Percentiles rank a stretch among this genome's conserved stretches.
These are phyloP conservation scores for Diaporthe vaccinii DNA, from an alignment of 2,329 filamentous ascomycete genomes.

Conservation along the genomic window DNA sequence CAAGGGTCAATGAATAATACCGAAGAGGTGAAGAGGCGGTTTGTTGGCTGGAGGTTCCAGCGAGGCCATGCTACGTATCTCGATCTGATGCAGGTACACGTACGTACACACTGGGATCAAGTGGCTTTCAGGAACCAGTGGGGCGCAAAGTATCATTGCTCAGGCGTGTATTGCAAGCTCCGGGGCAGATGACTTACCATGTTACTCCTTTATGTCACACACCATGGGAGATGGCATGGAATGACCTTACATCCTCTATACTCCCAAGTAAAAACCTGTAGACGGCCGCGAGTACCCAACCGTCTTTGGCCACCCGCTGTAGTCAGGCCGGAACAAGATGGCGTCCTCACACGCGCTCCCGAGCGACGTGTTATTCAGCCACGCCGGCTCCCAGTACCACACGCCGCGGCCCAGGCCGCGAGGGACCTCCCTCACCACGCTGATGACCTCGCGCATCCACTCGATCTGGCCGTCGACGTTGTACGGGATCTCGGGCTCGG, in stretches of 20 bases:
- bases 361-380: slow-evolving; percentile 74
- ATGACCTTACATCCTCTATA: neutral
- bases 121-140: neutral
- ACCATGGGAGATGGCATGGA: too few relatives aligned
- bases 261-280: neutral
- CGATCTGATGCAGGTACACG: neutral
- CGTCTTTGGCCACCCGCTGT: slow-evolving; percentile 10
- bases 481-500: slow-evolving; percentile 76
- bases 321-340: slow-evolving; percentile 3
- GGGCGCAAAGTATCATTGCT: neutral
- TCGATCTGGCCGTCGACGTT: slow-evolving; percentile 72
- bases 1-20: neutral
- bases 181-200: neutral
- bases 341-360: slow-evolving; percentile 51
- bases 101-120: neutral
- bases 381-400: slow-evolving; percentile 83
- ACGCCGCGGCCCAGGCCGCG: slow-evolving; percentile 69
- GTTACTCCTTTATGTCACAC: neutral
- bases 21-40: neutral
- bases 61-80: neutral
- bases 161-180: neutral
- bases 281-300: slow-evolving; percentile 18
- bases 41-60: neutral
- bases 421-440: slow-evolving; percentile 59
- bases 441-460: slow-evolving; percentile 72